phyloP scores from a whole-genome alignment of 495 filamentous ascomycete genomes.

The Aspergillus bertholletiae region DNA sequence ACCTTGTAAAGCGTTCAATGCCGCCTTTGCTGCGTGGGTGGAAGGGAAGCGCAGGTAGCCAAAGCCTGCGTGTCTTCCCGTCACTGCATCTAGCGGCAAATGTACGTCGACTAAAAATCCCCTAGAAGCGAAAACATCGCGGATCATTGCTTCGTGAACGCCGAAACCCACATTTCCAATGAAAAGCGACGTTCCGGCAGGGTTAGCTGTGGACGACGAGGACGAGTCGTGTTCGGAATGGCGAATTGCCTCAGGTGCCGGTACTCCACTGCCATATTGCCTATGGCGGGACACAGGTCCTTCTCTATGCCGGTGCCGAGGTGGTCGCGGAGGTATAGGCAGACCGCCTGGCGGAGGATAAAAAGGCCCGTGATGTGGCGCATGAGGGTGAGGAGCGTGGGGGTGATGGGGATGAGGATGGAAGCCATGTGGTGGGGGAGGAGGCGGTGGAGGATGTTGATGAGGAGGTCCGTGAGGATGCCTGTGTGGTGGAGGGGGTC shows the following conservation, averaged over 20 bases:
- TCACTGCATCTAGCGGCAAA: conserved; percentile 80
- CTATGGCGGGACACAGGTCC: background rate
- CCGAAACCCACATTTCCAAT: conserved; percentile 90
- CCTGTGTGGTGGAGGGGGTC: conserved; percentile 10
- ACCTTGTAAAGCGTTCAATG: conserved; percentile 71
- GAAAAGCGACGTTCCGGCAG: conserved; percentile 76
- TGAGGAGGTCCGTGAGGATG: conserved; percentile 3
- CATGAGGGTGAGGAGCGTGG: background rate
- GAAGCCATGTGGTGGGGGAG: no score
- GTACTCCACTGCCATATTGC: background rate
- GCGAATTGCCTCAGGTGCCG: background rate
- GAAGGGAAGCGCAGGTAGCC: conserved; percentile 81
- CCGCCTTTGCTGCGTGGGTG: conserved; percentile 73
- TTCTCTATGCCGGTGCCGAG: background rate
- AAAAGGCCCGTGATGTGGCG: background rate
- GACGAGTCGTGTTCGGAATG: conserved; percentile 35
- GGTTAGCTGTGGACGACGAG: conserved; percentile 15
- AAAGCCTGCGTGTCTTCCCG: conserved; percentile 84
- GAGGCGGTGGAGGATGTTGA: background rate
- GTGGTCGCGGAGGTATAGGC: background rate
- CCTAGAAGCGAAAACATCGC: conserved; percentile 71
- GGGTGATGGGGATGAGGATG: background rate
- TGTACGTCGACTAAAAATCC: conserved; percentile 68
- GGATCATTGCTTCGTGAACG: conserved; percentile 67
- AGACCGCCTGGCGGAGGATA: background rate